Percentiles rank a stretch among this genome's conserved stretches.
phyloP scores from a whole-genome alignment of 1,139 yeast genomes.

The Saccharomycopsis hybrid region DNA sequence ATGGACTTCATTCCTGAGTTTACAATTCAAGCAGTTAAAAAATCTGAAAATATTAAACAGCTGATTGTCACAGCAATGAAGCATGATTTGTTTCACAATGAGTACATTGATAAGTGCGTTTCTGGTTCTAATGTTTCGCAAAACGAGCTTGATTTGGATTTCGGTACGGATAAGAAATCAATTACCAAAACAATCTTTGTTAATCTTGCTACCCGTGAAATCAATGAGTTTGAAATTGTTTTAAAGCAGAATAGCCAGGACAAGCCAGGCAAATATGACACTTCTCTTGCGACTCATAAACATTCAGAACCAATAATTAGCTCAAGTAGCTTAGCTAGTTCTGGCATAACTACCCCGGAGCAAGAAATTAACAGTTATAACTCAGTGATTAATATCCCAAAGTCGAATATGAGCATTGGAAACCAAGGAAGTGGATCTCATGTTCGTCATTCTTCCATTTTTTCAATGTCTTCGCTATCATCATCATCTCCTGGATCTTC shows the following conservation, averaged over 20 bases:
- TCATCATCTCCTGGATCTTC: slow-evolving; percentile 7
- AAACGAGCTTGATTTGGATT: neutral
- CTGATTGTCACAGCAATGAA: slow-evolving; percentile 16
- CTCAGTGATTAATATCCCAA: neutral
- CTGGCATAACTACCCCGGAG: neutral
- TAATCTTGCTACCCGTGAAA: slow-evolving; percentile 14
- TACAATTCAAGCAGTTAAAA: slow-evolving; percentile 16
- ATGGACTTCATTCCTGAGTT: slow-evolving; percentile 20
- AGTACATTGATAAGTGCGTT: slow-evolving; percentile 14
- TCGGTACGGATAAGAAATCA: neutral
- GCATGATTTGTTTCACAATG: slow-evolving; percentile 20
- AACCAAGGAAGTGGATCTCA: neutral
- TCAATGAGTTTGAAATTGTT: slow-evolving; percentile 15
- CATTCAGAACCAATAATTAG: neutral
- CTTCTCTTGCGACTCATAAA: neutral
- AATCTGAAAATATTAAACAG: slow-evolving; percentile 12
- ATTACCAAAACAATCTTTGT: slow-evolving; percentile 16
- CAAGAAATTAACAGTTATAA: neutral
- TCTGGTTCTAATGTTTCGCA: neutral
- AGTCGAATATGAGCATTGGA: neutral
- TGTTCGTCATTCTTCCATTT: slow-evolving; percentile 3
- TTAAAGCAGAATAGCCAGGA: slow-evolving; percentile 1
- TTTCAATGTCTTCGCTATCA: neutral
- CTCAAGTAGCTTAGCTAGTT: neutral
- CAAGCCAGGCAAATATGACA: neutral